Conservation (phyloP, 129 eudicot genomes). For the Scalesia atractyloides region DNA sequence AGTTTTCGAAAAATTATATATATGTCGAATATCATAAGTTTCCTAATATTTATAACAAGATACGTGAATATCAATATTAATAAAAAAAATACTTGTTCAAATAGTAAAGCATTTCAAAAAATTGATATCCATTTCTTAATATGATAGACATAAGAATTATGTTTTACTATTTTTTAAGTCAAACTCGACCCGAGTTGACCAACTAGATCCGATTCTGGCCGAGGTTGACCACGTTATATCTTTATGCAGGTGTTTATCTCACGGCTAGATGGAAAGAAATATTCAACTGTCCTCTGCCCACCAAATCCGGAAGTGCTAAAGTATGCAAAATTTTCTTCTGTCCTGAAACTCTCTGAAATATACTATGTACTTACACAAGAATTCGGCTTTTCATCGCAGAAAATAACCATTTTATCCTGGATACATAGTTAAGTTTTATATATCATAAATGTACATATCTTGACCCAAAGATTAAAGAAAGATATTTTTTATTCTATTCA, state of each 20-base stretch:
- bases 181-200: too few species aligned
- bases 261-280: slow-evolving; percentile 69
- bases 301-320: slow-evolving; percentile 51
- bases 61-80: too few species aligned
- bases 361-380: slow-evolving; percentile 6
- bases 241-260: slow-evolving; percentile 80
- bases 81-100: too few species aligned
- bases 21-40: too few species aligned
- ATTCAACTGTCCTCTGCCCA: slow-evolving; percentile 81
- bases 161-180: too few species aligned
- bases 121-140: too few species aligned
- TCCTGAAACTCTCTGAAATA: slow-evolving; percentile 13
- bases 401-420: background rate
- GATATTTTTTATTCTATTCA: background rate
- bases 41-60: too few species aligned
- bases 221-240: background rate
- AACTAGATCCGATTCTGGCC: too few species aligned
- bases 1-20: too few species aligned
- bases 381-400: slow-evolving; percentile 10
- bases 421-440: background rate
- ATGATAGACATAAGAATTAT: too few species aligned
- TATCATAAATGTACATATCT: slow-evolving; percentile 1
- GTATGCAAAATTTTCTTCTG: slow-evolving; percentile 40
- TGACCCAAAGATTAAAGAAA: background rate
- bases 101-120: too few species aligned